Base-by-base conservation (phyloP, 2,329 filamentous ascomycete genomes). In the Sporothrix luriei region DNA sequence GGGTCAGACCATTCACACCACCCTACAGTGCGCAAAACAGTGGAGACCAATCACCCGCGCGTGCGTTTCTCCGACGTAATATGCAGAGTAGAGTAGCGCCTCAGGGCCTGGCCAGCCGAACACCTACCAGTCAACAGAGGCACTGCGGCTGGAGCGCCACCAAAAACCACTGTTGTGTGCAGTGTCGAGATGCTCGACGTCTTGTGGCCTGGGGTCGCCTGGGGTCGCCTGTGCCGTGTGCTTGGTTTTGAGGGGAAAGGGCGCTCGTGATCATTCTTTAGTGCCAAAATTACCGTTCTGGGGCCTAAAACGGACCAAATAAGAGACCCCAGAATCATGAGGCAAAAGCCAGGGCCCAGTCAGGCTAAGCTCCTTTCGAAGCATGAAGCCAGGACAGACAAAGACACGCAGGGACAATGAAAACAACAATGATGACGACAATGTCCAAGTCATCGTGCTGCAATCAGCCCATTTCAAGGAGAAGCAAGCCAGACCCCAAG, bases 11-110 rank as follows among this genome's bases (percentile, higher is more conserved):
- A 62, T 62, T 62, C 55, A 68, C 26, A 33, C 61, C 29, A 49
- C 4, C 38, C 38, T 38, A 59, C 66, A 33, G 66, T 68, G 66
- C 66, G 52, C 66, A 55, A 24, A 46, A 59, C 66, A 21, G 46
- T 38, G 62, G 43, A 7, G 62, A 14, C 26, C 1, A 0, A n/a
- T 14, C 9, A 26, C 33, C 33, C 6, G 33, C 33, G 33, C 6
- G 6, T 33, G 33, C 33, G 33, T 33, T 33, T 33, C 33, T 33
- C 7, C 33, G 33, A 33, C 33, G 33, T 33, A 33, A 33, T 33
- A 51, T 46, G 38, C 26, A 43, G 57, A 24, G 40, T 24, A 65
- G 61, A 65, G 24, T 65, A 49, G 61, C 61, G 24, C 46, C 24
- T 21, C 13, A 43, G 40, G 10, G 7, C 40, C 40, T n/a, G n/a